Base-by-base conservation (phyloP, 164 flowering plant species). In the Vitis labrusca region DNA sequence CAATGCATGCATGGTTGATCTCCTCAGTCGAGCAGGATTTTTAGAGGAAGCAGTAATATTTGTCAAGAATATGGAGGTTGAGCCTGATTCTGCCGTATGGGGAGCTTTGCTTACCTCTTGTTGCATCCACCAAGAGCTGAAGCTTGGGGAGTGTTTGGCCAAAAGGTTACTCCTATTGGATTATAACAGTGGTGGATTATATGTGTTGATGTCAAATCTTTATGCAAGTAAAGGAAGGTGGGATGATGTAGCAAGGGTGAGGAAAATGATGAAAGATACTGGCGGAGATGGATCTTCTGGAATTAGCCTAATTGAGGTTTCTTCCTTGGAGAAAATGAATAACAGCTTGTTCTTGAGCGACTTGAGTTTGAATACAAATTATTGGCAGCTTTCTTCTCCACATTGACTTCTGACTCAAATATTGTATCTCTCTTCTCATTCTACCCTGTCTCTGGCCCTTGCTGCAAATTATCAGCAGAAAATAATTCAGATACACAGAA, bases 171-270 rank as follows among this genome's bases (percentile, higher is more conserved):
- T 77, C 64, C 44, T 81, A 29, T 70, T 74, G 80, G 83, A 79
- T 69, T 59, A 65, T 37, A 61, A 49, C 23, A 77, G 73, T 63
- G 71, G 83, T 57, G 88, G 86, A 63, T 72, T 83, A n/a, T 81
- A 75, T 63, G 77, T 81, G 9, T 64, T 79, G 77, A 80, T 84
- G 85, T 84, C 85, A n/a, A 84, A 82, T 71, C 78, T 84, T 50
- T 84, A 84, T 77, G 88, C 85, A 10, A 61, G 66, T 10, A 49
- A 32, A 65, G 83, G 75, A n/a, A 82, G 80, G 74, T 82, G 88
- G 84, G 78, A 79, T 54, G 83, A 80, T 72, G 88, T 81, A 23
- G 85, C 70, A 10, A 75, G 79, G 75, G 62, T 83, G 70, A 79
- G 88, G 72, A 57, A 76, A 72, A 81, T 81, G 76, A 83, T 81